Evolutionary conservation across 2,329 filamentous ascomycete species (phyloP), one percentile per base, ranked within the genome.

Genomic region (Claviceps monticola): DNA sequence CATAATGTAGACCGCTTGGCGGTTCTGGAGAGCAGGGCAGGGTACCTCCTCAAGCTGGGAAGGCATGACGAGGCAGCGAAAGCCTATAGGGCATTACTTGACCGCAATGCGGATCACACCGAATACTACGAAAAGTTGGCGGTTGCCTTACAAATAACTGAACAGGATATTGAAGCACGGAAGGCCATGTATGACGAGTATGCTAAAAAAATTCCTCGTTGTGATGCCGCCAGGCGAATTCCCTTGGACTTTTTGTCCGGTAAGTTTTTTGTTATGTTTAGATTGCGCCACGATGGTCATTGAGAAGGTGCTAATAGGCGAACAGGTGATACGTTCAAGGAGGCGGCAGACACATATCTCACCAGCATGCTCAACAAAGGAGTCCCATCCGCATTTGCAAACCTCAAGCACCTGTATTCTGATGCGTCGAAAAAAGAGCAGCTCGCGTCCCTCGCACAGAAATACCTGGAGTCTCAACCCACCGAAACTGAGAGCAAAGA

Each of bases 331-430:
- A 82, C 83, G 4, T 98, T 98, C 71, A 79, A 78, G 62, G 70
- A 81, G 59, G 83, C 87, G 23, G 90, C 86, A 7, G 83, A 89
- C 64, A 69, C 72, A 21, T 98, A 98, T 65, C 68, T 98, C 55
- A 78, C 83, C 49, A 76, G 84, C 34, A 94, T 94, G 85, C 75
- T 98, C 52, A 82, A 86, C 67, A 95, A 91, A 69, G 93, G 91
- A 11, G 86, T 97, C 4, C 91, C 93, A 1, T 98, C 93, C 2
- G 90, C 91, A 3, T 98, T 98, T 68, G 89, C 89, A 38, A 98
- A 97, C 67, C 77, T 98, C 55, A 98, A 98, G 72, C 83, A 94
- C 58, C 77, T 98, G 21, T 98, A 97, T 71, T 75, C 75, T 14
- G 83, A 95, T 64, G 59, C 76, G 1, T 76, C 71, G 59, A 98